phyloP scores from a whole-genome alignment of 2,329 filamentous ascomycete genomes.

The Helotiales sp. region DNA sequence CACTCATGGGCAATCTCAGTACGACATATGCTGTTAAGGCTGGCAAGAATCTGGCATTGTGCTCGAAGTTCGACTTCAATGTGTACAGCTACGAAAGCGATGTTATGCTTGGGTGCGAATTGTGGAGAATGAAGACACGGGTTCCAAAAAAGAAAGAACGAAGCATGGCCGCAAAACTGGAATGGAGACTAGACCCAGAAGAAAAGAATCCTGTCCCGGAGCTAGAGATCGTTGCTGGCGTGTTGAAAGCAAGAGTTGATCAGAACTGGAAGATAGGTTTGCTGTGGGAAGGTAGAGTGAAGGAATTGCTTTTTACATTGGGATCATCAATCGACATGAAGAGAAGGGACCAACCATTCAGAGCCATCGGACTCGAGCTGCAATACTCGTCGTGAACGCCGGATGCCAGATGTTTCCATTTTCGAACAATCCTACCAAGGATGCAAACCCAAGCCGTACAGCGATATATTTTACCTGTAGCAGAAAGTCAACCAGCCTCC shows the following conservation, averaged over 20 bases:
- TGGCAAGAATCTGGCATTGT: conserved; percentile 78
- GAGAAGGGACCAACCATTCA: conserved; percentile 73
- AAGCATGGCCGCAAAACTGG: conserved; percentile 55
- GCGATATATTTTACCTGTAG: not conserved
- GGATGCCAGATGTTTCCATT: not conserved
- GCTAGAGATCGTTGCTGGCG: conserved; percentile 73
- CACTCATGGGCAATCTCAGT: conserved; percentile 89
- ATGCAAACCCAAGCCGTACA: not conserved
- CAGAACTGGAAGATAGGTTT: conserved; percentile 84
- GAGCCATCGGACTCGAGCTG: conserved; percentile 74
- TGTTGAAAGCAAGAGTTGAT: conserved; percentile 86
- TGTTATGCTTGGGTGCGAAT: conserved; percentile 85
- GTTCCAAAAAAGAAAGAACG: conserved; percentile 37
- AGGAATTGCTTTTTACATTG: conserved; percentile 88
- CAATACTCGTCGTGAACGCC: conserved; percentile 73
- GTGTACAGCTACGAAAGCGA: conserved; percentile 98
- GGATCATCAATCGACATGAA: conserved; percentile 83
- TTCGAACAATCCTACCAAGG: not conserved
- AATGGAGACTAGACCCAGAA: conserved; percentile 47
- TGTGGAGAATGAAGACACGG: conserved; percentile 69
- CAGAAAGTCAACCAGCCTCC: not conserved
- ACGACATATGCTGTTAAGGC: conserved; percentile 91
- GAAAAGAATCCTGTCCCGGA: conserved; percentile 32
- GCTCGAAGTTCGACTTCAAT: conserved; percentile 93
- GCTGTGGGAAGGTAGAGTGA: conserved; percentile 89